Percentiles rank a stretch among this genome's conserved stretches.
Evolutionary conservation across 2,329 filamentous ascomycete species (phyloP).

Genomic region (Eutypa lata): DNA sequence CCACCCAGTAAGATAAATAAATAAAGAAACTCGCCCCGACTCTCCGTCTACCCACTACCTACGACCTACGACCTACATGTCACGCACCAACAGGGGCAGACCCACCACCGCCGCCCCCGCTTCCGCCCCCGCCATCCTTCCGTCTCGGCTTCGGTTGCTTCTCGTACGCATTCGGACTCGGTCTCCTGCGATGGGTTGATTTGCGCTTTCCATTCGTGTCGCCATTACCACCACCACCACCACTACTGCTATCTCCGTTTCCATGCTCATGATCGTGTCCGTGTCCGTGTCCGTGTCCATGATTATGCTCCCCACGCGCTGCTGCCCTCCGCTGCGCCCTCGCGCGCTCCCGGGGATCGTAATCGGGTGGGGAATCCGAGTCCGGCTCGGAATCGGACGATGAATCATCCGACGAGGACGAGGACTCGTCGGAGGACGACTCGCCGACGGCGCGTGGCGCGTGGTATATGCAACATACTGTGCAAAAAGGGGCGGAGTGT

Average conservation of each 20-base stretch:
- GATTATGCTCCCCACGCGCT: slow-evolving; percentile 29
- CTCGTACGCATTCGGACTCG: slow-evolving; percentile 81
- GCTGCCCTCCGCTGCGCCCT: slow-evolving; percentile 21
- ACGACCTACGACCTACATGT: no score
- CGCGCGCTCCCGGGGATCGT: slow-evolving; percentile 26
- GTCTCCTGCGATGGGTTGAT: slow-evolving; percentile 36
- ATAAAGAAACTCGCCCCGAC: no score
- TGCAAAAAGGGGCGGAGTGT: neutral
- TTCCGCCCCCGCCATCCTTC: slow-evolving; percentile 20
- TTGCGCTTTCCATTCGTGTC: neutral
- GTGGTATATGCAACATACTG: slow-evolving; percentile 99
- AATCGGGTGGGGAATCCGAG: slow-evolving; percentile 27
- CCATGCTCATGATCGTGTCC: slow-evolving; percentile 18
- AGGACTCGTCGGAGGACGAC: slow-evolving; percentile 59
- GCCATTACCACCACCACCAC: slow-evolving; percentile 31
- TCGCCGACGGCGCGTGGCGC: slow-evolving; percentile 78
- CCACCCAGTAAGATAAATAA: no score
- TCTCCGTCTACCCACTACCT: no score
- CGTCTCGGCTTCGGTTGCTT: slow-evolving; percentile 61
- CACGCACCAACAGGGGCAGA: neutral
- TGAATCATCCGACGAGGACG: slow-evolving; percentile 46
- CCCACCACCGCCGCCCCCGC: neutral
- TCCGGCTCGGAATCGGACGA: slow-evolving; percentile 55
- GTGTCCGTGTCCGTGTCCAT: slow-evolving; percentile 31
- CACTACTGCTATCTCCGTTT: slow-evolving; percentile 31